Base-by-base conservation (phyloP, 306 rosid species). In the Prunus armeniaca region DNA sequence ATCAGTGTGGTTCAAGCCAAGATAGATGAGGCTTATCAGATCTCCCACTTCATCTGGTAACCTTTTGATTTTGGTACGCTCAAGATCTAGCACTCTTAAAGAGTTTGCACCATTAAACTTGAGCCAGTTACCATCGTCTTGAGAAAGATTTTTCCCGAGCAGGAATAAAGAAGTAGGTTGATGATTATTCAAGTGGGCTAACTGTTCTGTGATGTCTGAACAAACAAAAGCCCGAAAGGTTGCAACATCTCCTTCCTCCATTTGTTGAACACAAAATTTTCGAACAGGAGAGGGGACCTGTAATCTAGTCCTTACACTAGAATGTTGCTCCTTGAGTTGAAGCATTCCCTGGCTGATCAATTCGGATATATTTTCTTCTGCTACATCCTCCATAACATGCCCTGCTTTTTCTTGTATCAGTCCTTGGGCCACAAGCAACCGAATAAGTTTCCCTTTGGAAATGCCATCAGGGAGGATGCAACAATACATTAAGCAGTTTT, bases 371-470 rank as follows among this genome's bases (percentile, higher is more conserved):
- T 68, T 24, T 68, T 74, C 58, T 49, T 80, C 71, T 51, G 83
- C 83, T 27, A 50, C 25, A 58, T 67, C 79, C 71, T 74, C 83
- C 75, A 58, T 60, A 12, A 67, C 30, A 25, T 17, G 69, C 65
- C 71, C 79, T 74, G 60, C 66, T 41, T 58, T 68, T 18, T 74
- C 76, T 38, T 80, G 41, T 51, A 80, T 60, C 71, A 80, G 56
- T 57, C 73, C 71, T 60, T 74, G 71, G 25, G 83, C 83, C 74
- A 67, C 79, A 45, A 80, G 73, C 60, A 80, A 50, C 65, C 71
- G 71, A 14, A 60, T 74, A 74, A 74, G 71, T 38, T 73, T 74
- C 75, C 79, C 79, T 61, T 80, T 68, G 1, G 67, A 43, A 67
- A 80, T 54, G 60, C 43, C 47, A 52, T 25, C 70, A 19, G 79